These are phyloP conservation scores for Thielaviopsis punctulata DNA, from an alignment of 2,329 filamentous ascomycete species.

Conservation along the genomic window DNA sequence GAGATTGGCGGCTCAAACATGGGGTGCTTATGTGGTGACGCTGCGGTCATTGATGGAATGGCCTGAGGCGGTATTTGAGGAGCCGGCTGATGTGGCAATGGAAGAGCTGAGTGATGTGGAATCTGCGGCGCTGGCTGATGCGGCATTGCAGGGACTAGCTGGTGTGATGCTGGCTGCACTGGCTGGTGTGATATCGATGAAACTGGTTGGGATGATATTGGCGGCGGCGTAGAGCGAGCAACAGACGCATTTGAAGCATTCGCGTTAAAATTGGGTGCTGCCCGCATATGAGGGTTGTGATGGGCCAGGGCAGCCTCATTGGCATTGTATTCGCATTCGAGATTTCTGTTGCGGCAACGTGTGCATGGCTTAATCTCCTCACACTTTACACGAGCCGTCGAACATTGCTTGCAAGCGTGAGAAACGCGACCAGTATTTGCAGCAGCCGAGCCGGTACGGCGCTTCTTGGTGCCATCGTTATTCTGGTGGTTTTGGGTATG, in stretches of 20 bases:
- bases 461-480: conserved; percentile 28
- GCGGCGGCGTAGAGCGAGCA: not conserved
- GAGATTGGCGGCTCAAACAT: not conserved
- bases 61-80: too few species aligned
- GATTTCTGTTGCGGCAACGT: conserved; percentile 29
- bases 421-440: conserved; percentile 32
- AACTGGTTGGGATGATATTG: too few species aligned
- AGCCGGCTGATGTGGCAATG: too few species aligned
- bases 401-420: conserved; percentile 35
- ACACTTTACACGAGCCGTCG: conserved; percentile 35
- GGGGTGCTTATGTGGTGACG: not conserved
- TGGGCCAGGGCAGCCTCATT: conserved; percentile 16
- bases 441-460: conserved; percentile 27
- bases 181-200: too few species aligned
- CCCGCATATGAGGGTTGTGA: conserved; percentile 13
- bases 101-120: too few species aligned
- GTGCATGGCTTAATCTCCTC: conserved; percentile 37
- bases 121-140: too few species aligned
- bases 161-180: too few species aligned
- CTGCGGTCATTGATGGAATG: not conserved
- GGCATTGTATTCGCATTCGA: conserved; percentile 26
- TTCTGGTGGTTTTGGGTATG: conserved; percentile 35
- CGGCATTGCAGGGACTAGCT: too few species aligned
- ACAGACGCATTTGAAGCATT: not conserved
- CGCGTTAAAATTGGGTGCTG: conserved; percentile 10